Percentiles rank a stretch among this genome's conserved stretches.
Evolutionary conservation across 2,329 filamentous ascomycete species (phyloP).

Genomic region (Clarireedia hainanense): DNA sequence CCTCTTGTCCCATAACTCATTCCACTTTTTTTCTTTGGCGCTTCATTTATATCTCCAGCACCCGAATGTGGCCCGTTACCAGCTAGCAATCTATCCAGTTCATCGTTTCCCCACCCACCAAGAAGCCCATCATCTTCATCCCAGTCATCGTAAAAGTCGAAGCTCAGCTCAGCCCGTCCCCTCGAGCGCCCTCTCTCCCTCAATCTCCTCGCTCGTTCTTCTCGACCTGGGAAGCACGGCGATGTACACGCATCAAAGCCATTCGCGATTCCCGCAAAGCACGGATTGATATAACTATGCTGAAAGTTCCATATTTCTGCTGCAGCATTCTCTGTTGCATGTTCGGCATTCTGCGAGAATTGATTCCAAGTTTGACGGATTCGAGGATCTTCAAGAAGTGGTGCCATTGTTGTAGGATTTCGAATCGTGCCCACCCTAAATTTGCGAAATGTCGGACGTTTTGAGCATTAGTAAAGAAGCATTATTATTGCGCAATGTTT

Average conservation of each 20-base stretch:
- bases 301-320: constrained; percentile 84
- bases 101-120: constrained; percentile 70
- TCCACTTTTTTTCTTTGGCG: constrained; percentile 65
- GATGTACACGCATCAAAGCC: constrained; percentile 66
- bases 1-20: constrained; percentile 83
- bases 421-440: too few species aligned
- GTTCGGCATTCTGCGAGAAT: constrained; percentile 82
- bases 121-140: constrained; percentile 60
- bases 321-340: constrained; percentile 85
- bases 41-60: constrained; percentile 39
- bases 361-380: constrained; percentile 92
- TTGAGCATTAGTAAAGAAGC: neutral
- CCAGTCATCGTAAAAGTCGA: constrained; percentile 99
- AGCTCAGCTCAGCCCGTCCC: constrained; percentile 70
- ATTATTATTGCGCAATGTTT: constrained; percentile 4
- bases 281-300: constrained; percentile 78
- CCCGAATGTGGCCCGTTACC: constrained; percentile 47
- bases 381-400: constrained; percentile 68
- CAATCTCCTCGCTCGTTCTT: constrained; percentile 63
- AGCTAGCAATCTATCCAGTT: constrained; percentile 75
- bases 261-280: constrained; percentile 57
- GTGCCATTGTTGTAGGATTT: constrained; percentile 22
- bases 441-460: too few species aligned
- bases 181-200: constrained; percentile 53
- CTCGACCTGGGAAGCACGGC: constrained; percentile 62